Conservation (phyloP, 768 basidiomycete genomes). For the Amanita inopinata region DNA sequence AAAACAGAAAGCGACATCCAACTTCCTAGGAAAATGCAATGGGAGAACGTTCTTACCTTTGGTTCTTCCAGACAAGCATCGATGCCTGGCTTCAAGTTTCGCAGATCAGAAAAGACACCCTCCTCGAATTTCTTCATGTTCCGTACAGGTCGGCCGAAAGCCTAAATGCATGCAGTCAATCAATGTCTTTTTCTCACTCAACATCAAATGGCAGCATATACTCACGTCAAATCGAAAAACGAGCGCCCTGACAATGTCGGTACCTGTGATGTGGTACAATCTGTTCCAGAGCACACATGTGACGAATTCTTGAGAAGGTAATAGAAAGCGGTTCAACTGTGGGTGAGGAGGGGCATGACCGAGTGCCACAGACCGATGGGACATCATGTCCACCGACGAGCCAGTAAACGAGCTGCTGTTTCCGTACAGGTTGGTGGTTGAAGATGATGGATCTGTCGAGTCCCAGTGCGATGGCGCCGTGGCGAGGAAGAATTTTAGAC, state of each 20-base stretch:
- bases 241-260: slow-evolving; percentile 90
- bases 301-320: slow-evolving; percentile 83
- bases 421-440: slow-evolving; percentile 15
- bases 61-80: slow-evolving; percentile 93
- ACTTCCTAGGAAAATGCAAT: slow-evolving; percentile 1
- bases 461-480: slow-evolving; percentile 77
- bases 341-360: slow-evolving; percentile 52
- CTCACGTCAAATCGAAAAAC: slow-evolving; percentile 86
- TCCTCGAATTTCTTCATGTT: slow-evolving; percentile 98
- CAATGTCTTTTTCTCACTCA: background rate
- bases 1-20: background rate
- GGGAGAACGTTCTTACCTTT: slow-evolving; percentile 48
- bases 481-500: slow-evolving; percentile 83
- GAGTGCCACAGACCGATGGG: slow-evolving; percentile 12
- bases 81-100: slow-evolving; percentile 88
- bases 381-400: slow-evolving; percentile 9
- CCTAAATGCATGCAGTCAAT: slow-evolving; percentile 22
- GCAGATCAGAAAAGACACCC: slow-evolving; percentile 87
- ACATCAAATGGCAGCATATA: slow-evolving; percentile 10
- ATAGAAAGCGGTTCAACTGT: slow-evolving; percentile 74
- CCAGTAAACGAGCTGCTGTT: slow-evolving; percentile 8
- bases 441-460: slow-evolving; percentile 20
- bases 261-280: slow-evolving; percentile 90
- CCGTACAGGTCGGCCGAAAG: slow-evolving; percentile 81
- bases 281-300: slow-evolving; percentile 90